Evolutionary conservation across 176 grass and related monocot genomes (phyloP).

Genomic region (Thinopyrum elongatum): DNA sequence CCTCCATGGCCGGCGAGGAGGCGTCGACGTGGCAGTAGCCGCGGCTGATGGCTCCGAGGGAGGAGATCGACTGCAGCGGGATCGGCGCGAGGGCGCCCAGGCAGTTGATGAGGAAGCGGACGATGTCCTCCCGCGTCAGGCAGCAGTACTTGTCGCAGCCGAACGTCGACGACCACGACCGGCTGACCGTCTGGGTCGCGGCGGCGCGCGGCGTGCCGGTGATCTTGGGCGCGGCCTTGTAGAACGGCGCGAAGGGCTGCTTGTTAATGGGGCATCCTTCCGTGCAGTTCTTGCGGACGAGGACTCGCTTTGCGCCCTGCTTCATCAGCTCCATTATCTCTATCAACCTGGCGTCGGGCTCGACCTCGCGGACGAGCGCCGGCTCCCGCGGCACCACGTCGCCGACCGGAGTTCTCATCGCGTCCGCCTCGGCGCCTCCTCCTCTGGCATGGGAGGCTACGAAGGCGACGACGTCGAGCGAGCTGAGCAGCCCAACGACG

Average conservation of each 20-base stretch:
- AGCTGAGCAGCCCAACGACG: conserved; percentile 56
- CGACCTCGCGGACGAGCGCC: conserved; percentile 45
- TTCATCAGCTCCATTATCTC: conserved; percentile 68
- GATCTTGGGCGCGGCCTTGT: conserved; percentile 45
- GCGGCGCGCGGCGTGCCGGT: conserved; percentile 3
- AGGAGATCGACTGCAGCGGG: conserved; percentile 53
- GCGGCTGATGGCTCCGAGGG: conserved; percentile 41
- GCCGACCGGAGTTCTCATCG: conserved; percentile 40
- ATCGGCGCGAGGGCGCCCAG: conserved; percentile 60
- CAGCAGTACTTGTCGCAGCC: conserved; percentile 52
- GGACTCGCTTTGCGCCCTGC: conserved; percentile 43
- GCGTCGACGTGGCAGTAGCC: conserved; percentile 47
- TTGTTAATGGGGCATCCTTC: conserved; percentile 30
- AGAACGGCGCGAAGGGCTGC: conserved; percentile 48
- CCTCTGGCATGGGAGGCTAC: conserved; percentile 18
- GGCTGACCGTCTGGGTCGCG: neutral
- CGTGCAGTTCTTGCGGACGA: conserved; percentile 44
- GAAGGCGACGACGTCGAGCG: conserved; percentile 63
- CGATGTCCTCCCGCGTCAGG: conserved; percentile 53
- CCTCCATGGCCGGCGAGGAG: conserved; percentile 37
- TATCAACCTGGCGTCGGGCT: conserved; percentile 56
- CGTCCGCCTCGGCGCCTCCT: neutral
- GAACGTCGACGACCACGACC: neutral
- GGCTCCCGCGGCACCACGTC: conserved; percentile 54
- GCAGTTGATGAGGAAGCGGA: conserved; percentile 65